Evolutionary conservation across 31 red algal genomes (phyloP), one percentile per base, ranked within the genome.

Genomic region (Porphyra umbilicalis): DNA sequence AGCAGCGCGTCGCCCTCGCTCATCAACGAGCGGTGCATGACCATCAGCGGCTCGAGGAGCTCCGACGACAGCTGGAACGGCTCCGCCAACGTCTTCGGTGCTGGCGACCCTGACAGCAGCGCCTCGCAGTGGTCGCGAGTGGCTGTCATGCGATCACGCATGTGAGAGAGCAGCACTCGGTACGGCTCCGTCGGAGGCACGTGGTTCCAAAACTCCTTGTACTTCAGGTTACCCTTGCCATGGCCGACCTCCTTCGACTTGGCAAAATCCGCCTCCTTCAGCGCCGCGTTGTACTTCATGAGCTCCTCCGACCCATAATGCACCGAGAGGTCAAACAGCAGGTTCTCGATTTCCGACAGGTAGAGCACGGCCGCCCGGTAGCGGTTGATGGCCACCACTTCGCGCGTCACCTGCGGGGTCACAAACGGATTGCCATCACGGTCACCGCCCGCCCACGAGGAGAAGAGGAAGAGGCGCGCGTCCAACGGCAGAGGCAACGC

Each of bases 341-440:
- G 92, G 30, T 37, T 46, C 76, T 95, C 92, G 34, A 98, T 93
- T 40, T 92, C 92, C 74, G 30, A 34, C 39, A 95, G 84, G 68
- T 92, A 95, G 29, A 98, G 31, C 34, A 82, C 82, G 25, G 90
- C 87, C 14, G 92, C 92, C 32, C 92, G 86, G 67, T 90, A 94
- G 4, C 95, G 85, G 79, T 94, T 92, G n/a, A 98, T 75, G 9
- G 81, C 74, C 68, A 94, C 89, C 10, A 94, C 92, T 38, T 92
- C 80, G 29, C 84, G 77, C 6, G 96, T 98, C 34, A 98, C 96
- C 33, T 94, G 83, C 32, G 96, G 78, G 16, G 90, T 94, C 15
- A 98, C 96, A 75, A 92, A 93, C 35, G 96, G 96, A 84, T 98
- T 98, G 7, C 96, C 96, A 85, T 98, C 93, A n/a, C 96, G 89